Base-by-base conservation (phyloP, 805 yeast species). In the Kuraishia piskuri region DNA sequence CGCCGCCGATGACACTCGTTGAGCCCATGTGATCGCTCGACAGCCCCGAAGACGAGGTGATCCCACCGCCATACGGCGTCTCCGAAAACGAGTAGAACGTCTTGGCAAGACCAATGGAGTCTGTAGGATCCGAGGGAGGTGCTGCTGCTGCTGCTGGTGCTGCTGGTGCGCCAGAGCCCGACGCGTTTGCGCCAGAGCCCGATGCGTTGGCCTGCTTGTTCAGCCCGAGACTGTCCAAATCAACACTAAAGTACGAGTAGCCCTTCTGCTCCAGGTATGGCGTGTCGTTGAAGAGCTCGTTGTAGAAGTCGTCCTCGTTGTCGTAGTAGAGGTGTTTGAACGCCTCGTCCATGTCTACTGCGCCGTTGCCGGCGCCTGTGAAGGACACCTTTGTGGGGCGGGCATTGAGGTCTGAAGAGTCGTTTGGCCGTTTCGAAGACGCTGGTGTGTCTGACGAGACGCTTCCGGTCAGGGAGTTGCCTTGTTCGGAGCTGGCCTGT, bases 191-290 rank as follows among this genome's bases (percentile, higher is more conserved):
- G 6, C 21, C 21, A 14, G 21, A 7, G 8, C 46, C 46, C 8
- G 6, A 8, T 17, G 19, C 8, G n/a, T 20, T 20, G 46, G 8
- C 12, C 12, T 6, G n/a, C 19, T 17, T 40, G 6, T 7, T 20
- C 47, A 45, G 10, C 47, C 47, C 47, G 5, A 21, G n/a, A 21
- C 23, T 22, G 4, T 22, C 47, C 6, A 45, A 19, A 21, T 22
- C 47, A 5, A 20, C 47, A 22, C 23, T 45, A 12, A 45, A 45
- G 22, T 21, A 45, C 5, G 47, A 54, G 51, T 37, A 49, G 26
- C 40, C 52, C 47, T 46, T 52, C 53, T 44, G 52, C 22, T 22
- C 51, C 14, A 46, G 48, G 54, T 24, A 26, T 49, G 20, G 24
- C 19, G 46, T 23, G 17, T 49, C 51, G 20, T n/a, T 36, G 26